Evolutionary conservation across 306 rosid genomes (phyloP), one percentile per base, ranked within the genome.

Genomic region (Prunus mira): DNA sequence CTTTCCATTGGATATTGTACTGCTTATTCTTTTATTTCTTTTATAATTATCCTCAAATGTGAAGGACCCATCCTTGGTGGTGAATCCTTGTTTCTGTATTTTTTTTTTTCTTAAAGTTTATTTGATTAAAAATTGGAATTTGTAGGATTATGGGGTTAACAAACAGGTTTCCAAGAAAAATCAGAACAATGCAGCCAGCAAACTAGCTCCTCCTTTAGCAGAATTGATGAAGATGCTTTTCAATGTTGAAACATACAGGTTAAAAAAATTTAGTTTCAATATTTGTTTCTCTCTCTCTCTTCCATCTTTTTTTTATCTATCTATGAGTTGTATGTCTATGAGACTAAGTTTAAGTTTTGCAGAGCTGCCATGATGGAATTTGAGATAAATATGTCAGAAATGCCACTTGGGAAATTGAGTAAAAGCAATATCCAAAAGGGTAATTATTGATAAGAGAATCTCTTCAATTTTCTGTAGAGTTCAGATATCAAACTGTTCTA

Each of bases 341-440:
- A 77, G 60, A 76, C 89, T 90, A 74, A 88, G n/a, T 74, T 71
- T 77, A 72, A 69, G 57, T 81, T 78, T 84, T 82, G 82, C 91
- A 95, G 98, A 85, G 89, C 97, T 79, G 98, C 97, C 71, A 92
- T 95, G 98, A 85, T 95, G 97, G 98, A 95, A 78, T 95, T 92
- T 79, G 97, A 95, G 87, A 95, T 95, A 76, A 95, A 95, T 83
- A 82, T 95, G 98, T 81, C 97, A 2, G 97, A 95, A 83, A 95
- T 95, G 98, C 98, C 98, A 4, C 97, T 95, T 71, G 98, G 98
- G 75, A 95, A 90, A 81, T 88, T 95, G 81, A 95, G 97, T 93
- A 92, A 87, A 85, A 84, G 82, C 74, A 95, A 92, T 70, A 92
- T 95, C 65, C 95, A 92, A 82, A 89, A 88, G 84, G 98, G 98